A percentile compares a stretch with the other conserved stretches of the same genome.
Evolutionary conservation across 2,329 filamentous ascomycete species (phyloP).

Genomic region (Daldinia sp.): DNA sequence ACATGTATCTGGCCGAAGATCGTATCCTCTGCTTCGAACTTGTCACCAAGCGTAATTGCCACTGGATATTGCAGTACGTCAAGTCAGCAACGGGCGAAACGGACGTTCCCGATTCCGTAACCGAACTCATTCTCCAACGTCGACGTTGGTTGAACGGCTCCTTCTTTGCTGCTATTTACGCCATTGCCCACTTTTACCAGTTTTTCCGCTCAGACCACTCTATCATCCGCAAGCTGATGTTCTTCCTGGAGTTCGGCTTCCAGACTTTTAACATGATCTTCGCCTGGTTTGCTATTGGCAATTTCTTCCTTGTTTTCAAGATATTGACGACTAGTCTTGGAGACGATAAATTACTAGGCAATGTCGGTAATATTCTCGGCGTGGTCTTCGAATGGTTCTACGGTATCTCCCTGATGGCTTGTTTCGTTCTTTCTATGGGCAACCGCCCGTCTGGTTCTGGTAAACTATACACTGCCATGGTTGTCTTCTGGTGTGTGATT

Average conservation of each 20-base stretch:
- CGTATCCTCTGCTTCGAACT: conserved; percentile 97
- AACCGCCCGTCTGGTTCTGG: conserved; percentile 95
- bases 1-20: conserved; percentile 93
- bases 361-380: conserved; percentile 79
- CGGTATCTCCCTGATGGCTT: conserved; percentile 87
- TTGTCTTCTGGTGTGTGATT: conserved; percentile 96
- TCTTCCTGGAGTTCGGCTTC: conserved; percentile 92
- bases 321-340: conserved; percentile 91
- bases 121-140: conserved; percentile 93
- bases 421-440: conserved; percentile 92
- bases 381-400: conserved; percentile 97
- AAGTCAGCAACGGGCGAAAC: conserved; percentile 97
- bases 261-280: conserved; percentile 98
- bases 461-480: conserved; percentile 93
- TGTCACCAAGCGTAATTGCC: conserved; percentile 95
- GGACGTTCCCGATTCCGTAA: conserved; percentile 92
- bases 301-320: conserved; percentile 99
- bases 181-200: conserved; percentile 93
- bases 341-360: conserved; percentile 72
- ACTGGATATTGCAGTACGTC: conserved; percentile 98
- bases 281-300: conserved; percentile 97
- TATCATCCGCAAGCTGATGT: conserved; percentile 83
- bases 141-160: conserved; percentile 97
- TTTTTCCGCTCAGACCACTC: conserved; percentile 95
- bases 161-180: conserved; percentile 97